Evolutionary conservation across 176 grass and related monocot species (phyloP).

Genomic region (Dactylis glomerata): DNA sequence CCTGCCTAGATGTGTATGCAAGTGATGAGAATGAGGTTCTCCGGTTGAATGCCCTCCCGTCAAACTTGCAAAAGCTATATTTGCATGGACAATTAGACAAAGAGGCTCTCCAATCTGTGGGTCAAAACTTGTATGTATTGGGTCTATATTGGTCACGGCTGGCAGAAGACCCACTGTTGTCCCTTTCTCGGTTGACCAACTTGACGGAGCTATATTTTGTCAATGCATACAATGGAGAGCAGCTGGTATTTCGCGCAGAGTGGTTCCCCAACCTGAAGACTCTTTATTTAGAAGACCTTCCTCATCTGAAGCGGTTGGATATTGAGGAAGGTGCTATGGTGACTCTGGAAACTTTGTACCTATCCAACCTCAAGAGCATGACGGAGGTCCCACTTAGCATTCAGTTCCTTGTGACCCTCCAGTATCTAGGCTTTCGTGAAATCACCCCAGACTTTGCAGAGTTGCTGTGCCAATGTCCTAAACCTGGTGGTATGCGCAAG

Average conservation of each 20-base stretch:
- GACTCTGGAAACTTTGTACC: too few species aligned
- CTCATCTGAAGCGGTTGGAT: not conserved
- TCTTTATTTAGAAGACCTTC: not conserved
- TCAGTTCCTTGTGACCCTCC: too few species aligned
- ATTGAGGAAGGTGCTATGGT: slow-evolving; percentile 14
- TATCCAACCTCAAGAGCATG: too few species aligned
- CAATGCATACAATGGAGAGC: not conserved
- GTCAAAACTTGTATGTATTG: not conserved
- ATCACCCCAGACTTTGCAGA: too few species aligned
- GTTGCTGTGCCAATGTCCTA: too few species aligned
- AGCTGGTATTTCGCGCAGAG: not conserved
- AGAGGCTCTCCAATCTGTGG: not conserved
- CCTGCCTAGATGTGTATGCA: too few species aligned
- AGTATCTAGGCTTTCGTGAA: too few species aligned
- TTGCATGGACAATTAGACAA: not conserved
- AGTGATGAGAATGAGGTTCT: too few species aligned
- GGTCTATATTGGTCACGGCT: not conserved
- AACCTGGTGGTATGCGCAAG: too few species aligned
- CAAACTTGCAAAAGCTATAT: too few species aligned
- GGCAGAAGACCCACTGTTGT: not conserved
- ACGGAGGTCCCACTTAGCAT: too few species aligned
- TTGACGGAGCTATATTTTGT: not conserved
- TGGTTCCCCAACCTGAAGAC: slow-evolving; percentile 30
- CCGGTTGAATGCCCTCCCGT: too few species aligned
- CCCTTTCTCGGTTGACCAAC: not conserved